Percentiles rank a stretch among this genome's conserved stretches.
Conservation (phyloP, 192 early-diverging fungal species). For the Entophlyctis luteolus region DNA sequence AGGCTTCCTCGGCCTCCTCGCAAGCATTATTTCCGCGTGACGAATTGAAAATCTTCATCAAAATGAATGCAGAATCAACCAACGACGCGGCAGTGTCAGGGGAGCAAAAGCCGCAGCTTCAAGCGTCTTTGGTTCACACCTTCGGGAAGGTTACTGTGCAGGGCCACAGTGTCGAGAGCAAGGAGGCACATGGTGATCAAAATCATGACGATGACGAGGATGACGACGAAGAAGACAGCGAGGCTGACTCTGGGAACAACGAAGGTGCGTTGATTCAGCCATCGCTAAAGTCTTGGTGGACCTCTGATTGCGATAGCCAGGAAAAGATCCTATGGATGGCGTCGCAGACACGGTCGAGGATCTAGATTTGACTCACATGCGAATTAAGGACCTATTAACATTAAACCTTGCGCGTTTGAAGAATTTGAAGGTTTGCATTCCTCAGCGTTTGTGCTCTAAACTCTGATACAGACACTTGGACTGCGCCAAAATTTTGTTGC, state of each 20-base stretch:
- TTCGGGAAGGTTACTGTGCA: conserved; percentile 11
- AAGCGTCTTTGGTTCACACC: too few species aligned
- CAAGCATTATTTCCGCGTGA: too few species aligned
- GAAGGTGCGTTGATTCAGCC: neutral
- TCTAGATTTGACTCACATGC: conserved; percentile 65
- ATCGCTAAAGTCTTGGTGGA: neutral
- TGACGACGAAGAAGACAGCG: neutral
- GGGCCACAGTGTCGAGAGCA: neutral
- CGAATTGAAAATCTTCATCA: too few species aligned
- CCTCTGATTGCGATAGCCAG: neutral
- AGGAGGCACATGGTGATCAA: neutral
- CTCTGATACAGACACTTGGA: conserved; percentile 60
- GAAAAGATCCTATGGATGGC: neutral
- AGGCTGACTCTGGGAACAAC: neutral
- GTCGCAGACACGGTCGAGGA: conserved; percentile 44
- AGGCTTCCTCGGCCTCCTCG: too few species aligned
- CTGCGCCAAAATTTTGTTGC: conserved; percentile 81
- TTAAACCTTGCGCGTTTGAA: conserved; percentile 60
- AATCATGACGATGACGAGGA: neutral
- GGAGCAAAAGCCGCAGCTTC: too few species aligned
- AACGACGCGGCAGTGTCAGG: too few species aligned
- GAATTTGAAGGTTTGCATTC: conserved; percentile 58
- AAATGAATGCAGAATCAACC: too few species aligned
- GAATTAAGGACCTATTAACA: conserved; percentile 51
- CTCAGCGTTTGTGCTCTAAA: neutral